Evolutionary conservation across 2,329 filamentous ascomycete genomes (phyloP).

Genomic region (Talaromyces pinophilus): DNA sequence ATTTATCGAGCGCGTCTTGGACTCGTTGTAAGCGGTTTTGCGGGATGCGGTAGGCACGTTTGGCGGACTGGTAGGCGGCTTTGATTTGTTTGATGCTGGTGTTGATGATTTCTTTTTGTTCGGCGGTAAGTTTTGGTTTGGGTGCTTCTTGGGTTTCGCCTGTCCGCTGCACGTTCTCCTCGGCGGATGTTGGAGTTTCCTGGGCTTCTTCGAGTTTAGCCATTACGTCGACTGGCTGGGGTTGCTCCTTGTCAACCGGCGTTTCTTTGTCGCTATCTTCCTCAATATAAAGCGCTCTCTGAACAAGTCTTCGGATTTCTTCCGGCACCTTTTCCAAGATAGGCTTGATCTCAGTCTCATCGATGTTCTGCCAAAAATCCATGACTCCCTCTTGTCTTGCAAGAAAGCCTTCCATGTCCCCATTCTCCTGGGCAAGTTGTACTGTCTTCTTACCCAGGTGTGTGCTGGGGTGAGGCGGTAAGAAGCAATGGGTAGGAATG

Average conservation of each 20-base stretch:
- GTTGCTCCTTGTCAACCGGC: conserved; percentile 24
- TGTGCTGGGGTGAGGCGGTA: conserved; percentile 88
- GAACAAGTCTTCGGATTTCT: conserved; percentile 42
- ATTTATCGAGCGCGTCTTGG: conserved; percentile 71
- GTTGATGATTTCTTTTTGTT: conserved; percentile 55
- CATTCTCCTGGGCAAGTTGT: conserved; percentile 73
- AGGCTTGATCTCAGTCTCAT: conserved; percentile 77
- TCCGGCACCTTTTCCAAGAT: conserved; percentile 53
- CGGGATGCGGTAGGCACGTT: conserved; percentile 80
- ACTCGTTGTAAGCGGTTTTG: conserved; percentile 70
- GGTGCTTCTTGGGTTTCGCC: background rate
- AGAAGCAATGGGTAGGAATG: conserved; percentile 86
- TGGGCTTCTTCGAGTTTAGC: background rate
- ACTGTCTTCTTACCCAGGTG: conserved; percentile 80
- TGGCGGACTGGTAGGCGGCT: conserved; percentile 76
- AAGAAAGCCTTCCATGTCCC: conserved; percentile 68
- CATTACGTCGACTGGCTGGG: conserved; percentile 21
- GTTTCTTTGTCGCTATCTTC: conserved; percentile 34
- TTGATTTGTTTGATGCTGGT: conserved; percentile 73
- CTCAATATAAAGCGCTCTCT: conserved; percentile 44
- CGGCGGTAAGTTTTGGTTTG: conserved; percentile 27
- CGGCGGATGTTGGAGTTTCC: background rate
- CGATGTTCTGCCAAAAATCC: conserved; percentile 78
- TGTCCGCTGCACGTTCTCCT: conserved; percentile 19
- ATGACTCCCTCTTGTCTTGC: conserved; percentile 74